Evolutionary conservation across 352 stramenopile genomes (phyloP), one percentile per base, ranked within the genome.

Genomic region (Phytophthora multivora): DNA sequence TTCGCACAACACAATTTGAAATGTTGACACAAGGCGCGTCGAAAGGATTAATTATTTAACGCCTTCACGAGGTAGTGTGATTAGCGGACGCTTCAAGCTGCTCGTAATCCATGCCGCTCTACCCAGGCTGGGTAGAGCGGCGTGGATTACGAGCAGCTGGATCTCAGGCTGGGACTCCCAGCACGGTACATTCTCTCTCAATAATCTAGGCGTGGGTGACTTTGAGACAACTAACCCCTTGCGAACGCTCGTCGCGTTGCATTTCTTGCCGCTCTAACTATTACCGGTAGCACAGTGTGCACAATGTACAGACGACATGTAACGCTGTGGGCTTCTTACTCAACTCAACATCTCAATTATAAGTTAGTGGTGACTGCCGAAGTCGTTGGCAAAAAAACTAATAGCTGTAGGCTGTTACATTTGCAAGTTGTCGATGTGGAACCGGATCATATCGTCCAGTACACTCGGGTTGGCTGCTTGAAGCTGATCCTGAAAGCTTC

Each of bases 371-470:
- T 38, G 36, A 13, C 13, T 45, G 28, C 50, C 23, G 16, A 38
- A 56, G 21, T 42, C 21, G 6, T 35, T 18, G 36, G 54, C 36
- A 50, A 43, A 35, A 15, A 50, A 40, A 12, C 21, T 55, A 55
- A 50, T 59, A 66, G 33, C 42, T 45, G 16, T 28, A 38, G 45
- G 5, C 10, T 5, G 36, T 58, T 41, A 50, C 50, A 59, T 71
- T 47, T 65, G 39, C 38, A 77, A 50, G 36, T 75, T 39, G 28
- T 69, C 59, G 16, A 80, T 73, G 52, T 80, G 71, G 51, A 80
- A 80, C 26, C 65, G 67, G 50, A 80, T 77, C 67, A 80, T 80
- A 49, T 80, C 71, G 64, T 80, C 71, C 10, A 80, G 60, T 5
- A 80, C 59, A 47, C 64, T 80, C 12, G 56, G 30, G 18, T 54